Evolutionary conservation across 2,329 filamentous ascomycete genomes (phyloP).

Genomic region (Hypoxylon sp.): DNA sequence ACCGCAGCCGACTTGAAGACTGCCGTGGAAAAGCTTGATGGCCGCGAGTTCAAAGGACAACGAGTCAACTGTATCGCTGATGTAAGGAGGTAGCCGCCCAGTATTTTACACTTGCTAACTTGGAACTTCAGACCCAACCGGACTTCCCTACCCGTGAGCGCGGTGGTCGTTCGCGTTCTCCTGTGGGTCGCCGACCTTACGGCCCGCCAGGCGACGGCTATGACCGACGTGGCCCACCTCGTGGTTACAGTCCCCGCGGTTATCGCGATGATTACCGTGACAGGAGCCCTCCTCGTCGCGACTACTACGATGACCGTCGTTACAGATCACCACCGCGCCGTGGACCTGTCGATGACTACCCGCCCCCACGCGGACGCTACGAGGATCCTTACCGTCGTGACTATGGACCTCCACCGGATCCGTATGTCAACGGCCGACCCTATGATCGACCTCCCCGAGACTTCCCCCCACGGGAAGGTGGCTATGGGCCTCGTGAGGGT

Average conservation of each 20-base stretch:
- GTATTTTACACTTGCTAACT: conserved; percentile 46
- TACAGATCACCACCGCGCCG: conserved; percentile 86
- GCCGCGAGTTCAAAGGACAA: conserved; percentile 91
- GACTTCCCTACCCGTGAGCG: conserved; percentile 78
- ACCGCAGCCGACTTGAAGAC: conserved; percentile 89
- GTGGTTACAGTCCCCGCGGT: conserved; percentile 85
- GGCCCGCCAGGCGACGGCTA: conserved; percentile 81
- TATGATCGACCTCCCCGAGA: conserved; percentile 70
- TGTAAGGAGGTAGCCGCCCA: conserved; percentile 68
- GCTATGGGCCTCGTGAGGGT: conserved; percentile 60
- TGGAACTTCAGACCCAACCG: conserved; percentile 76
- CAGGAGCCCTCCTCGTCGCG: conserved; percentile 84
- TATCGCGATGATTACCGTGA: conserved; percentile 86
- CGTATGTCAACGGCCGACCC: conserved; percentile 71
- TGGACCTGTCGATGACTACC: conserved; percentile 80
- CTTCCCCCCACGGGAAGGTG: conserved; percentile 65
- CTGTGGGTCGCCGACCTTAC: conserved; percentile 75
- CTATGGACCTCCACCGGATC: conserved; percentile 72
- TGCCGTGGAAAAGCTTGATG: conserved; percentile 95
- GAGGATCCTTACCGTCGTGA: conserved; percentile 84
- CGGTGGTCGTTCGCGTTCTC: conserved; percentile 85
- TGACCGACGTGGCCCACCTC: conserved; percentile 82
- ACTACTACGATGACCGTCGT: conserved; percentile 89
- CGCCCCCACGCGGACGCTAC: conserved; percentile 76
- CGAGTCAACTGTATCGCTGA: conserved; percentile 89